Percentiles rank a stretch among this genome's conserved stretches.
Conservation (phyloP, 768 basidiomycete genomes). For the Russula vinacea region DNA sequence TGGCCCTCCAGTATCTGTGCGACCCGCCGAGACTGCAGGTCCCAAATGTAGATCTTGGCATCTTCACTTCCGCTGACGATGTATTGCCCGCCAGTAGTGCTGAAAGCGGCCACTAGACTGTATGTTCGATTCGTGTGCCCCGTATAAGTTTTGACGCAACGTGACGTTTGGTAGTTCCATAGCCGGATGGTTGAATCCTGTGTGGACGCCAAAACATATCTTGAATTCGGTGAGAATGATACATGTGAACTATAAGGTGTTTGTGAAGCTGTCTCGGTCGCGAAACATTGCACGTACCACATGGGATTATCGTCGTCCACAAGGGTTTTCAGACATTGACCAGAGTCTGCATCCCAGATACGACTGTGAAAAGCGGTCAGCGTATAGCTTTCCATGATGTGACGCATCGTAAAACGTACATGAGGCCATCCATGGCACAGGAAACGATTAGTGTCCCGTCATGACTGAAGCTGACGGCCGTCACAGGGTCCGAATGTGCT, state of each 20-base stretch:
- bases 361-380: constrained; percentile 53
- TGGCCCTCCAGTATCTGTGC: constrained; percentile 77
- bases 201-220: constrained; percentile 84
- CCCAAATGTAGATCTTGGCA: constrained; percentile 84
- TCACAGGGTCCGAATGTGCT: constrained; percentile 97
- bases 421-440: constrained; percentile 94
- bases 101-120: constrained; percentile 70
- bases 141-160: constrained; percentile 88
- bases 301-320: constrained; percentile 96
- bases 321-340: constrained; percentile 95
- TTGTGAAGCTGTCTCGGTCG: not conserved
- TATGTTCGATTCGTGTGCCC: constrained; percentile 86
- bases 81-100: constrained; percentile 56
- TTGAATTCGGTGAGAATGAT: constrained; percentile 88
- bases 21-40: constrained; percentile 76
- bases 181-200: constrained; percentile 92
- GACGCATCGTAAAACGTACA: constrained; percentile 50
- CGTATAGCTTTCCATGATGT: not conserved
- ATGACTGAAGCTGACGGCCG: constrained; percentile 88
- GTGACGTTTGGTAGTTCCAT: constrained; percentile 90
- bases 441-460: constrained; percentile 95
- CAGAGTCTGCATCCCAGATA: constrained; percentile 95
- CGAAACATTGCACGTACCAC: constrained; percentile 49
- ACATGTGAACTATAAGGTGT: constrained; percentile 66
- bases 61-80: constrained; percentile 91